These are phyloP conservation scores for Metschnikowia chrysomelidarum DNA, from an alignment of 805 yeast genomes.

Conservation along the genomic window DNA sequence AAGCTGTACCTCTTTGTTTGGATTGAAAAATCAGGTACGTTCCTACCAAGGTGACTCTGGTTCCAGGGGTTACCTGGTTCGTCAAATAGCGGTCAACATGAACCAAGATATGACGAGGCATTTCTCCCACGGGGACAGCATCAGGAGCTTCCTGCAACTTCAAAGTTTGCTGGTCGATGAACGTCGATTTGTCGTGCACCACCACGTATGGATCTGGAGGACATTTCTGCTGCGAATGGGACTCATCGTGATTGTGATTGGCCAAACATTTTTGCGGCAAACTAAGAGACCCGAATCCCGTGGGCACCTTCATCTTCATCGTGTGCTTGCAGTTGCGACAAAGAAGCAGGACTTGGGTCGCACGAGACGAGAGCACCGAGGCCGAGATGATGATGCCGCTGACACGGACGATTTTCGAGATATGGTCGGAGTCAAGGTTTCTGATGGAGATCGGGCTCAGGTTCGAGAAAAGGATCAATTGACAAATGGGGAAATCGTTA, in stretches of 20 bases:
- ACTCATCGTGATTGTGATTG: slow-evolving; percentile 38
- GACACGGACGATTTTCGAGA: slow-evolving; percentile 83
- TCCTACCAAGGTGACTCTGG: slow-evolving; percentile 88
- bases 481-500: slow-evolving; percentile 71
- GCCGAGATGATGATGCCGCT: slow-evolving; percentile 94
- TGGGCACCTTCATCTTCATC: slow-evolving; percentile 54
- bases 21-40: slow-evolving; percentile 85
- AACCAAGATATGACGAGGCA: slow-evolving; percentile 90
- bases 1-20: slow-evolving; percentile 47
- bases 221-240: slow-evolving; percentile 56
- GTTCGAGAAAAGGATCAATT: slow-evolving; percentile 70
- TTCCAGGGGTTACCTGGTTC: slow-evolving; percentile 91
- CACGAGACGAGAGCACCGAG: slow-evolving; percentile 83
- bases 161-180: slow-evolving; percentile 91
- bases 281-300: slow-evolving; percentile 69
- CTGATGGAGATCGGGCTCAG: slow-evolving; percentile 74
- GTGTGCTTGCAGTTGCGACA: slow-evolving; percentile 89
- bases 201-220: slow-evolving; percentile 91
- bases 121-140: slow-evolving; percentile 97
- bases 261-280: slow-evolving; percentile 67
- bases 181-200: slow-evolving; percentile 90
- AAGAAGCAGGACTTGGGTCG: slow-evolving; percentile 77
- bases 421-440: slow-evolving; percentile 80
- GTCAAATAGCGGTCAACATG: slow-evolving; percentile 89
- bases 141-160: slow-evolving; percentile 98